Evolutionary conservation across 192 early-diverging fungal genomes (phyloP).

Genomic region (Funneliformis geosporum): DNA sequence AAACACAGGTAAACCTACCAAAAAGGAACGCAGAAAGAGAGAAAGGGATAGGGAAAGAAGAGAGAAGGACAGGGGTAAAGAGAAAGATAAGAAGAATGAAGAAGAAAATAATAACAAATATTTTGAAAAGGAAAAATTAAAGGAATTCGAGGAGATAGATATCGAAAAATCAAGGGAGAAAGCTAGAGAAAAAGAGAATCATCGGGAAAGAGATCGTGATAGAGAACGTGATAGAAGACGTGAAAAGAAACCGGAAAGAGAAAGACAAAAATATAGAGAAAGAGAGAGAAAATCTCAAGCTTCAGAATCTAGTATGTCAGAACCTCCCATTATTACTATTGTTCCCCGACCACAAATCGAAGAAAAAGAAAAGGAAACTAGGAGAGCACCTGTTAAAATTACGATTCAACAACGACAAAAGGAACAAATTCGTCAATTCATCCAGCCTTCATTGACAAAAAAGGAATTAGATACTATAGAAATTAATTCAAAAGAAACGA

Average conservation of each 20-base stretch:
- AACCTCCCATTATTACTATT: conserved; percentile 2
- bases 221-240: conserved; percentile 1
- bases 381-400: conserved; percentile 17
- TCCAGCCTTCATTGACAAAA: neutral
- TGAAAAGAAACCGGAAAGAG: neutral
- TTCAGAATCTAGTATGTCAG: neutral
- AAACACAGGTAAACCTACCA: neutral
- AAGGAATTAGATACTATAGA: neutral
- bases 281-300: neutral
- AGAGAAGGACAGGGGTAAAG: conserved; percentile 7
- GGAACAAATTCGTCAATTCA: conserved; percentile 32
- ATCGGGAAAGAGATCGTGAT: conserved; percentile 14
- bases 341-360: neutral
- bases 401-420: conserved; percentile 34
- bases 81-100: neutral
- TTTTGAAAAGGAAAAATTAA: neutral
- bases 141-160: neutral
- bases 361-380: neutral
- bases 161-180: neutral
- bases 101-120: neutral
- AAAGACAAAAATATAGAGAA: neutral
- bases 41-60: conserved; percentile 10
- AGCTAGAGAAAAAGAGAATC: neutral
- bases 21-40: conserved; percentile 20
- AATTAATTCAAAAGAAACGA: neutral